These are phyloP conservation scores for Cryptococcus sp. DNA, from an alignment of 1,284 basidiomycete species.

Conservation along the genomic window DNA sequence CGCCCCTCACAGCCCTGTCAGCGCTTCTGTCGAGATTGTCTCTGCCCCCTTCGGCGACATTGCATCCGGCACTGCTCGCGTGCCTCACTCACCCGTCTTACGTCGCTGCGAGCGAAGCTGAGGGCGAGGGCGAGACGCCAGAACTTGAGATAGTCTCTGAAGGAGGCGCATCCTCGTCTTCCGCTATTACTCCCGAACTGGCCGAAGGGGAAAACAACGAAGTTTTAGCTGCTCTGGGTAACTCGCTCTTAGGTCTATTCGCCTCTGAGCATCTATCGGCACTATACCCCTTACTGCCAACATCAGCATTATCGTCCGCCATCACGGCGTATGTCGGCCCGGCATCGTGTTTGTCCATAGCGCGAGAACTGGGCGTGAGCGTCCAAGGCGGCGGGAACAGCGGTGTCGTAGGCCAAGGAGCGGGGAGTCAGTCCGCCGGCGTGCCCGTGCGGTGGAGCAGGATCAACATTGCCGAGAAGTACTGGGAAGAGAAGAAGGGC, in stretches of 20 bases:
- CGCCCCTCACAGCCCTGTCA: slow-evolving; percentile 37
- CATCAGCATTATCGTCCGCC: slow-evolving; percentile 83
- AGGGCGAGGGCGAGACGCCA: slow-evolving; percentile 4
- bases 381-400: slow-evolving; percentile 31
- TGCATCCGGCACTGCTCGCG: slow-evolving; percentile 38
- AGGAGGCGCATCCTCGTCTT: slow-evolving; percentile 3
- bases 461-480: slow-evolving; percentile 69
- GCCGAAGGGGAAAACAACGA: slow-evolving; percentile 69
- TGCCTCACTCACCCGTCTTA: slow-evolving; percentile 76
- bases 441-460: slow-evolving; percentile 57
- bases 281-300: slow-evolving; percentile 87
- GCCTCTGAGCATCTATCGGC: slow-evolving; percentile 81
- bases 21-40: slow-evolving; percentile 47
- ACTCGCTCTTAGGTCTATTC: slow-evolving; percentile 87
- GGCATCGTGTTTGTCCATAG: slow-evolving; percentile 76
- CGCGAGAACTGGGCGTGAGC: slow-evolving; percentile 66
- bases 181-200: slow-evolving; percentile 52
- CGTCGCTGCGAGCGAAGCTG: slow-evolving; percentile 4
- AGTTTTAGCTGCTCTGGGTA: slow-evolving; percentile 78
- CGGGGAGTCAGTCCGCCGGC: slow-evolving; percentile 19
- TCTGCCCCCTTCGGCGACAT: slow-evolving; percentile 30
- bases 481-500: slow-evolving; percentile 42
- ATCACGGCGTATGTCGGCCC: slow-evolving; percentile 90
- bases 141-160: slow-evolving; percentile 9
- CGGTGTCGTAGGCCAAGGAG: slow-evolving; percentile 17